phyloP scores from a whole-genome alignment of 2,329 filamentous ascomycete species.

The Teratosphaeria viscida region DNA sequence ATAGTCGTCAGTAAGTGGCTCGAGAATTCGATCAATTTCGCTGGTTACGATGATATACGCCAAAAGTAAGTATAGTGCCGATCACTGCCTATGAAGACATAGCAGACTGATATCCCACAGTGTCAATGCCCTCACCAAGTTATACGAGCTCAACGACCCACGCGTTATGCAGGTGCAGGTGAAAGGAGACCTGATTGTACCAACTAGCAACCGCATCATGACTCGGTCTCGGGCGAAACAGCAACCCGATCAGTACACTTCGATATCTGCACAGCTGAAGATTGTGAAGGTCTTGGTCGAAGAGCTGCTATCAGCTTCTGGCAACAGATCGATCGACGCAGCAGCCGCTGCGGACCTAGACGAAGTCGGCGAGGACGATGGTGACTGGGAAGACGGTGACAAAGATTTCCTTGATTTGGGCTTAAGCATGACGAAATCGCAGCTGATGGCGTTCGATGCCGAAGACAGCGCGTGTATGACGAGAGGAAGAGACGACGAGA shows the following conservation, averaged over 20 bases:
- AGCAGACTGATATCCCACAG: constrained; percentile 33
- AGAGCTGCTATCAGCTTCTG: constrained; percentile 74
- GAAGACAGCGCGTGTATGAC: constrained; percentile 37
- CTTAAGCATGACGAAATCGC: constrained; percentile 43
- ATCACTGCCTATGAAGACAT: not conserved
- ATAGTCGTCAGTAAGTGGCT: constrained; percentile 92
- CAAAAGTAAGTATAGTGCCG: constrained; percentile 61
- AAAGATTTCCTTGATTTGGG: constrained; percentile 65
- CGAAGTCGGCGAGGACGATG: constrained; percentile 61
- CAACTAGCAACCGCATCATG: constrained; percentile 73
- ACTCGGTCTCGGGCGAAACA: constrained; percentile 81
- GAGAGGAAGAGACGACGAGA: constrained; percentile 78
- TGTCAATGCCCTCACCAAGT: constrained; percentile 82
- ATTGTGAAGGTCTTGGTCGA: constrained; percentile 93
- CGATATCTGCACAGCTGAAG: constrained; percentile 80
- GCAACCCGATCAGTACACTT: constrained; percentile 83
- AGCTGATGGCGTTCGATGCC: constrained; percentile 68
- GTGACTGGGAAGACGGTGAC: constrained; percentile 81
- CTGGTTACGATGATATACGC: constrained; percentile 94
- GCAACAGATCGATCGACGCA: constrained; percentile 39
- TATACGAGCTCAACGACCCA: constrained; percentile 77
- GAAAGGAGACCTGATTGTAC: constrained; percentile 82
- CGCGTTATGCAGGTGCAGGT: constrained; percentile 71
- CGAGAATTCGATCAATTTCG: constrained; percentile 92
- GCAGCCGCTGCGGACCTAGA: constrained; percentile 50